Conservation (phyloP, 176 grass and related monocot species). For the Carex pumila region DNA sequence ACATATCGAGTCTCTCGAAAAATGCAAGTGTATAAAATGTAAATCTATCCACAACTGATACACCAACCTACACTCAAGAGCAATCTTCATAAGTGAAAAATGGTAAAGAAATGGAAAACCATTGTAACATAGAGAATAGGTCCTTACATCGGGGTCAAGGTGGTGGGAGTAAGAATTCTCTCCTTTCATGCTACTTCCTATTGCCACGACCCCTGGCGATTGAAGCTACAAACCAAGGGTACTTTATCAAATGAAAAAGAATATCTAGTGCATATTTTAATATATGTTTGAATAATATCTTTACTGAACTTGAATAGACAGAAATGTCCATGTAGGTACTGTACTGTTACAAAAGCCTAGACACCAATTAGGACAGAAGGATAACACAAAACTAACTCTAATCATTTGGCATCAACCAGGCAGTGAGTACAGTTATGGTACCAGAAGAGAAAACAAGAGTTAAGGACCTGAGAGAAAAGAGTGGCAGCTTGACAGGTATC, state of each 20-base stretch:
- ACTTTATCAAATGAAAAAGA: neutral
- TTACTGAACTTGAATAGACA: neutral
- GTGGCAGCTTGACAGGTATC: conserved; percentile 98
- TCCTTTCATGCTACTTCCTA: conserved; percentile 96
- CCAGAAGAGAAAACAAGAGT: neutral
- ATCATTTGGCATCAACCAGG: neutral
- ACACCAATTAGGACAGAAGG: neutral
- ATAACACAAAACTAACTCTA: neutral
- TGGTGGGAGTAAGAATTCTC: conserved; percentile 99
- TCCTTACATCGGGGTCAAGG: conserved; percentile 92
- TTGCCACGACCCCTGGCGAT: conserved; percentile 87
- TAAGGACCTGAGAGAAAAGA: conserved; percentile 87
- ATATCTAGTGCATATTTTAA: neutral
- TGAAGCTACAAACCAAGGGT: conserved; percentile 58
- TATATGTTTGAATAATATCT: neutral
- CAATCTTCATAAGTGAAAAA: neutral
- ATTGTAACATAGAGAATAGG: conserved; percentile 3
- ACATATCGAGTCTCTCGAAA: conserved; percentile 98
- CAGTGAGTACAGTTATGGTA: neutral
- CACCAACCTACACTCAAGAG: conserved; percentile 67
- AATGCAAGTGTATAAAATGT: conserved; percentile 96
- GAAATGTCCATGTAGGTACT: neutral
- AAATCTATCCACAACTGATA: conserved; percentile 98
- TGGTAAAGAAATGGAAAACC: neutral
- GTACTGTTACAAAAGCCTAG: neutral